Conservation (phyloP, 1,139 yeast genomes). For the Nakaseomyces bracarensis region DNA sequence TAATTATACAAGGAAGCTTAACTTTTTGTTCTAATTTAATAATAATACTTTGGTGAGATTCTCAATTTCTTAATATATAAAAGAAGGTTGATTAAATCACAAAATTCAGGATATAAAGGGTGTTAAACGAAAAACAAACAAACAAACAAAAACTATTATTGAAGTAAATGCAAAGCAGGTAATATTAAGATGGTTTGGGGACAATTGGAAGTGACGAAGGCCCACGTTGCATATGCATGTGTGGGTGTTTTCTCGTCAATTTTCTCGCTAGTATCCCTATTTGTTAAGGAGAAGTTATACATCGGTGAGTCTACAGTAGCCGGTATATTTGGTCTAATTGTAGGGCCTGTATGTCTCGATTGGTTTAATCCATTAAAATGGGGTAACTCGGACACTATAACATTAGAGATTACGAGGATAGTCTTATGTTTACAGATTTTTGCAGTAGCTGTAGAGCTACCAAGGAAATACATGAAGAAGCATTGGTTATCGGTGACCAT, state of each 20-base stretch:
- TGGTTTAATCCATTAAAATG: slow-evolving; percentile 87
- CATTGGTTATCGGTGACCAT: slow-evolving; percentile 83
- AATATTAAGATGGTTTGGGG: slow-evolving; percentile 31
- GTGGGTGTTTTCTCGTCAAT: slow-evolving; percentile 82
- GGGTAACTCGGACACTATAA: slow-evolving; percentile 85
- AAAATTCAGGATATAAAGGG: not conserved
- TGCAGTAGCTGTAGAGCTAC: slow-evolving; percentile 95
- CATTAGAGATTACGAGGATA: slow-evolving; percentile 80
- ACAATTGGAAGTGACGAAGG: slow-evolving; percentile 39
- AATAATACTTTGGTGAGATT: too few relatives aligned
- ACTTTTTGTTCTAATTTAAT: too few relatives aligned
- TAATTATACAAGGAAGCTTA: too few relatives aligned
- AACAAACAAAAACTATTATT: not conserved
- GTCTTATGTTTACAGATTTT: slow-evolving; percentile 89
- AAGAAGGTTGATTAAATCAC: not conserved
- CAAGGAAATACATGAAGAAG: slow-evolving; percentile 81
- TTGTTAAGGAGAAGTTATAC: slow-evolving; percentile 80
- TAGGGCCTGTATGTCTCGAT: slow-evolving; percentile 85
- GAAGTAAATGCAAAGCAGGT: not conserved
- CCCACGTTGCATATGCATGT: slow-evolving; percentile 90
- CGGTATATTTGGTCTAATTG: slow-evolving; percentile 78
- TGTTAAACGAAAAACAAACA: not conserved
- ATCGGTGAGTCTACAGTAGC: slow-evolving; percentile 97
- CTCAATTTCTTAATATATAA: too few relatives aligned
- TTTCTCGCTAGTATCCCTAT: slow-evolving; percentile 82